Evolutionary conservation across 1,284 basidiomycete genomes (phyloP), one percentile per base, ranked within the genome.

Genomic region (Blastosporella zonata): DNA sequence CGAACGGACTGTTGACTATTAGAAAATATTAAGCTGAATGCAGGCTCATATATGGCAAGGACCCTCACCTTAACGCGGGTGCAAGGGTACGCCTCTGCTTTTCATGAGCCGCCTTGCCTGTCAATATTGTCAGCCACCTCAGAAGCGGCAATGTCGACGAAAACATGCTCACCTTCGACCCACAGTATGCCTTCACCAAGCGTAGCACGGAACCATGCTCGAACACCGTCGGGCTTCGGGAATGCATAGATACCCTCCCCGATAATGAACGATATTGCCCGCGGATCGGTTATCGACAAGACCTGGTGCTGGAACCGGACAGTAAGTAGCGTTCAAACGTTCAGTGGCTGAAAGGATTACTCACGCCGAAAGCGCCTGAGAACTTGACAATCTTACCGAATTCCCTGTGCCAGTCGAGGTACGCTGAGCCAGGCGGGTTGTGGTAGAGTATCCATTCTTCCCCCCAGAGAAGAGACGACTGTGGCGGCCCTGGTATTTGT

Each of bases 121-220:
- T 22, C 17, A 35, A 20, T 18, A 22, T 22, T 18, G 37, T 49
- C 25, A 52, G 36, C 22, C 28, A 40, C 17, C 15, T 17, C 27
- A 33, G 31, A 9, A 28, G 23, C 20, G 17, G 22, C n/a, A 3
- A 29, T 6, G 15, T 18, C 7, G 9, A 29, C 17, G 3, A 6
- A 35, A 27, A 8, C 13, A 8, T 31, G 20, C 42, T 34, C 50
- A 77, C 78, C 79, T 73, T 82, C 80, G 13, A 79, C 70, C 75
- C 78, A 81, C 15, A 82, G 70, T 49, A 82, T 75, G n/a, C 80
- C 80, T 62, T 81, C 71, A 13, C 81, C 80, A 3, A 81, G 67
- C 1, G 79, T 72, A 23, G 74, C 73, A 51, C 69, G 70, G 57
- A 82, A 82, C 80, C 80, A 82, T 13, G 72, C 74, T 49, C 80